Evolutionary conservation across 2,329 filamentous ascomycete genomes (phyloP), one percentile per base, ranked within the genome.

Genomic region (Ceratocystis ficicola): DNA sequence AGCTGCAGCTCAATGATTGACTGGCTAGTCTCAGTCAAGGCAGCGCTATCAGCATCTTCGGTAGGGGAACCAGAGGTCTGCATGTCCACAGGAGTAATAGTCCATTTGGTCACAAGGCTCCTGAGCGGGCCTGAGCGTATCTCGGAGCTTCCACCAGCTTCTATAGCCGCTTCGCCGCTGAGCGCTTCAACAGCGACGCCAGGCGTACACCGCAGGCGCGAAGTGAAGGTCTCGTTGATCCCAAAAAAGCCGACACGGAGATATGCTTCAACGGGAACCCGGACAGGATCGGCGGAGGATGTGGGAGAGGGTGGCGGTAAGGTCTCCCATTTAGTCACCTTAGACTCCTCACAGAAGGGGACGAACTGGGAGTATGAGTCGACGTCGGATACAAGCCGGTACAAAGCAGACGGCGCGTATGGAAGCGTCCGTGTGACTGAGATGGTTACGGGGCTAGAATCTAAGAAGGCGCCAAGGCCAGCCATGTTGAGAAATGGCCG

Each of bases 381-480:
- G 69, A 99, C 86, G 75, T 96, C 90, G 76, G 91, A 86, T 74
- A 99, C 92, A 65, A 96, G 82, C 70, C 81, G 80, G 83, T 94
- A 99, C 70, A 99, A 85, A 1, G 84, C 79, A 3, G 76, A 72
- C 41, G 85, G 79, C 0, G 86, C 77, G 79, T 95, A 95, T 15
- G 89, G 88, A 15, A 97, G 86, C 3, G 81, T 87, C 68, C 90
- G 88, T 22, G 81, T 80, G 10, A 90, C 91, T 63, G 82, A 84
- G 66, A 97, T 81, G 69, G 79, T 83, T 73, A 68, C 66, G 22
- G 66, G 66, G 92, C 89, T 5, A 74, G 75, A 70, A 68, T 73
- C 68, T 12, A 73, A 71, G 20, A 75, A 69, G 44, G 71, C n/a
- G 17, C 64, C 44, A 59, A 73, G 71, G 48, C 72, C 72, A 68